Evolutionary conservation across 2,329 filamentous ascomycete genomes (phyloP).

Genomic region (Paraphoma sp.): DNA sequence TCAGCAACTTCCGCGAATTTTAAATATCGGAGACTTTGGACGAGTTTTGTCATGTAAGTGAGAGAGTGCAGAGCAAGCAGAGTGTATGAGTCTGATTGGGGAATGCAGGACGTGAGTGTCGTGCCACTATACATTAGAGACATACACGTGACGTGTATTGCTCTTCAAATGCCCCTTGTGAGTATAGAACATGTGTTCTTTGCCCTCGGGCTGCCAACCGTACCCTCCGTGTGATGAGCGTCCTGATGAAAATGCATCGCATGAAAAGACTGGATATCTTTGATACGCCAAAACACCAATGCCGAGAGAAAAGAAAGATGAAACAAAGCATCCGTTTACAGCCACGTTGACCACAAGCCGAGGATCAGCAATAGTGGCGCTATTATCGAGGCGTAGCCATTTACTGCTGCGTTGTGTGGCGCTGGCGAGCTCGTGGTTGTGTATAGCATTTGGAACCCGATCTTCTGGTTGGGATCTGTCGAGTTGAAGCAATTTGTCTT

Average conservation of each 20-base stretch:
- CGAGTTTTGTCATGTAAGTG: not conserved
- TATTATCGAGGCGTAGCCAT: constrained; percentile 33
- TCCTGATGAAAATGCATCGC: constrained; percentile 5
- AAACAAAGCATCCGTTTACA: constrained; percentile 13
- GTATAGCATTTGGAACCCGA: constrained; percentile 80
- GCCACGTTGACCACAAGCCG: constrained; percentile 37
- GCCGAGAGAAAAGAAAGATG: constrained; percentile 3
- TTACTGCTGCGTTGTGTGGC: constrained; percentile 28
- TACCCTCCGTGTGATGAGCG: not conserved
- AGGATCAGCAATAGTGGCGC: constrained; percentile 35
- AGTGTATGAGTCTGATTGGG: not conserved
- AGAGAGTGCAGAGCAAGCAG: not conserved
- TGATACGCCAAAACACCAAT: constrained; percentile 24
- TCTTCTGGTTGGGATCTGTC: constrained; percentile 52
- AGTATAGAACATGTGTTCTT: not conserved
- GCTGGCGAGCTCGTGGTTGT: constrained; percentile 54
- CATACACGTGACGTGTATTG: not conserved
- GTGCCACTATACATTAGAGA: not conserved
- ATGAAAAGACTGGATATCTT: constrained; percentile 27
- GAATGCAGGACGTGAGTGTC: not conserved
- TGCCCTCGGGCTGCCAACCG: not conserved
- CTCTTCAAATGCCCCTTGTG: not conserved
- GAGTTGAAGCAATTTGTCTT: constrained; percentile 89
- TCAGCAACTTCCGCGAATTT: not conserved
- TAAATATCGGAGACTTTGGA: not conserved